Conservation (phyloP, 2,329 filamentous ascomycete species). For the Hypoxylon sp. region DNA sequence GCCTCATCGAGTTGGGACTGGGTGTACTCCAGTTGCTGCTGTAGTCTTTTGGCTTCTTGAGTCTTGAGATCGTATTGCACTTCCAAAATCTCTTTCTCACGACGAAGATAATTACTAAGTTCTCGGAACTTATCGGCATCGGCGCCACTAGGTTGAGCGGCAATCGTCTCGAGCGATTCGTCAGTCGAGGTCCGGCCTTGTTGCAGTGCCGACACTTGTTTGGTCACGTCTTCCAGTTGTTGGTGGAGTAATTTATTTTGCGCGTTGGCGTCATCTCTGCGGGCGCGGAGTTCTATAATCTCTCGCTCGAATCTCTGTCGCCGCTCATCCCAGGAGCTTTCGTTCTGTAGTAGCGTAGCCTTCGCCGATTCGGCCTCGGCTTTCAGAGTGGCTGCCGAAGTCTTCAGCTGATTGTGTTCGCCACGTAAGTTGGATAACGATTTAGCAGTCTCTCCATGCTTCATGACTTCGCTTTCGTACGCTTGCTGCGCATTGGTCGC, state of each 20-base stretch:
- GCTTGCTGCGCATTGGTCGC: conserved; percentile 92
- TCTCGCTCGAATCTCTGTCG: conserved; percentile 86
- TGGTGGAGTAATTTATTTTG: conserved; percentile 93
- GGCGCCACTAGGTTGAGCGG: conserved; percentile 64
- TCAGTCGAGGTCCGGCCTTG: conserved; percentile 72
- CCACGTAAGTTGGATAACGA: conserved; percentile 80
- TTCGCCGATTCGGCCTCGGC: conserved; percentile 89
- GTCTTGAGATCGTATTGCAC: conserved; percentile 93
- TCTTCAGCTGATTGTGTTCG: conserved; percentile 85
- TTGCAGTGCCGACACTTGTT: conserved; percentile 83
- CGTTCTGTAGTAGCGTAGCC: conserved; percentile 79
- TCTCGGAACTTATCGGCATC: conserved; percentile 84
- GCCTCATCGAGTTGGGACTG: conserved; percentile 90
- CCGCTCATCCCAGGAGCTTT: conserved; percentile 89
- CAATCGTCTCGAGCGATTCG: conserved; percentile 65
- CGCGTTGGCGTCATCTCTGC: conserved; percentile 84
- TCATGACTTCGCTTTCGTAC: conserved; percentile 93
- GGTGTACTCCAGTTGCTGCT: conserved; percentile 89
- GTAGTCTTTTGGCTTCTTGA: conserved; percentile 87
- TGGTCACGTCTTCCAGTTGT: conserved; percentile 84
- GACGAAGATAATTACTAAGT: conserved; percentile 88
- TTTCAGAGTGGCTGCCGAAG: conserved; percentile 78
- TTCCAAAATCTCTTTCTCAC: conserved; percentile 97
- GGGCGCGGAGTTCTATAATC: conserved; percentile 78
- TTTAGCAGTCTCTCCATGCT: conserved; percentile 95